Base-by-base conservation (phyloP, 2,329 filamentous ascomycete species). In the Talaromyces funiculosus region DNA sequence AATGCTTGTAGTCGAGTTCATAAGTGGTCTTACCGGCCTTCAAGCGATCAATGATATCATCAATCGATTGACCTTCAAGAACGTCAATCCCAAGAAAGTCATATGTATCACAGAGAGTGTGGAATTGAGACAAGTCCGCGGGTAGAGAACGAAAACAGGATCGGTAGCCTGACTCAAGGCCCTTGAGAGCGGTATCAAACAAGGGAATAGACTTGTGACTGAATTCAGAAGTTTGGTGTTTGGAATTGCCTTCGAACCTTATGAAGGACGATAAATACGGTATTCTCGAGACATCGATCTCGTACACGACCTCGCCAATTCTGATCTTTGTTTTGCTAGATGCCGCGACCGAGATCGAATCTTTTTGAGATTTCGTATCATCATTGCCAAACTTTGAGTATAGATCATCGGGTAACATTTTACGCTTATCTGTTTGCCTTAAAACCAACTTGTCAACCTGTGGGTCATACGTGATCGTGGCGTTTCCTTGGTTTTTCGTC, bases 381-480 rank as follows among this genome's bases (percentile, higher is more conserved):
- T 51, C 3, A 26, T 33, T 51, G 16, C 24, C 2, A 16, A 51
- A n/a, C n/a, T 67, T 70, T 12, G 61, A 64, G 65, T 73, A 73
- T 57, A 75, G 63, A 57, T 71, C 70, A 38, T 69, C 64, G 7
- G 71, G 72, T 43, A 74, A 61, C 64, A 72, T 67, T 42, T 58
- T 63, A 49, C 60, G 64, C 33, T 40, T 8, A 33, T 62, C 64
- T 16, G 10, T 60, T 61, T 65, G 67, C 47, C 37, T 61, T 63
- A 75, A 43, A 29, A 67, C 65, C 57, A 73, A 61, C 31, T 63
- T 68, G 57, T 70, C 62, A 57, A 58, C 60, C 56, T 57, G 40
- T 22, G 3, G 37, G 60, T 69, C 29, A 65, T 70, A 68, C 42
- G 60, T 67, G 42, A 72, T 29, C 33, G 65, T 61, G 42, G 68